phyloP scores from a whole-genome alignment of 2,329 filamentous ascomycete species.

The Fusarium concolor region DNA sequence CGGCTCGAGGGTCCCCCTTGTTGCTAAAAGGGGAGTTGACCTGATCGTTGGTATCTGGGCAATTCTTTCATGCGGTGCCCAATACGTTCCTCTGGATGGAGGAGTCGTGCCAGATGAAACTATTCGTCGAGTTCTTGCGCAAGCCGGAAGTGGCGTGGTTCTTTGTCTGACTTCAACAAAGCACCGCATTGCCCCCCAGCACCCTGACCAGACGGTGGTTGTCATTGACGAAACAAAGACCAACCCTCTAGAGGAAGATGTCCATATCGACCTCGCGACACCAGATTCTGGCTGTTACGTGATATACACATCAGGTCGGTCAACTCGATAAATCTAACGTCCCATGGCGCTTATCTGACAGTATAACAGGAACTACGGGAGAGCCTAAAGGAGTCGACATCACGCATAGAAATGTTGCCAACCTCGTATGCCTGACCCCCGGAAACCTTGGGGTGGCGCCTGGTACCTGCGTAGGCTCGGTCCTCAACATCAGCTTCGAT shows the following conservation, averaged over 20 bases:
- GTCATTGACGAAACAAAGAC: constrained; percentile 46
- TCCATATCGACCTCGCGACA: constrained; percentile 49
- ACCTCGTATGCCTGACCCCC: constrained; percentile 63
- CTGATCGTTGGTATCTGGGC: constrained; percentile 69
- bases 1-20: constrained; percentile 63
- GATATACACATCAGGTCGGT: constrained; percentile 66
- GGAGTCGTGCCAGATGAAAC: constrained; percentile 62
- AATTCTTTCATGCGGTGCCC: constrained; percentile 66
- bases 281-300: constrained; percentile 58
- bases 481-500: constrained; percentile 70
- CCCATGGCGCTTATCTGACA: constrained; percentile 5
- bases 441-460: constrained; percentile 62
- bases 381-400: constrained; percentile 70
- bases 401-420: constrained; percentile 65
- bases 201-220: constrained; percentile 42
- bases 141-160: constrained; percentile 58
- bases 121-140: constrained; percentile 61
- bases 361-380: constrained; percentile 61
- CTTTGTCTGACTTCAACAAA: constrained; percentile 60
- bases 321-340: neutral
- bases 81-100: constrained; percentile 71
- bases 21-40: constrained; percentile 66
- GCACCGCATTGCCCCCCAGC: constrained; percentile 48
- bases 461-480: constrained; percentile 65
- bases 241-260: neutral